Conservation (phyloP, 805 yeast species). For the Barnettozyma wickerhamii region DNA sequence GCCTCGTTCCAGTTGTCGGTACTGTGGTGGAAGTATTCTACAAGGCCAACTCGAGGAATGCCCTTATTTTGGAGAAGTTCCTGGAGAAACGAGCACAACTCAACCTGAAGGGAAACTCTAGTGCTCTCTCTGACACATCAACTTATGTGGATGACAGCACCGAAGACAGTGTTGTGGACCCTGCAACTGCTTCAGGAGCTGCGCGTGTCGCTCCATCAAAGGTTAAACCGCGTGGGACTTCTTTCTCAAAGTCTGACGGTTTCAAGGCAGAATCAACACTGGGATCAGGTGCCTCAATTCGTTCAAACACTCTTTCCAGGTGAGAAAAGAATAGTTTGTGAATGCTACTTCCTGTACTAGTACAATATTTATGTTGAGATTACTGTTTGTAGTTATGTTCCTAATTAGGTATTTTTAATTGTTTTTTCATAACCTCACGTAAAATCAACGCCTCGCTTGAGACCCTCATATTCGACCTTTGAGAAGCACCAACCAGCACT, state of each 20-base stretch:
- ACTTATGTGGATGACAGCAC: slow-evolving; percentile 1
- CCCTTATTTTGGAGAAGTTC: slow-evolving; percentile 55
- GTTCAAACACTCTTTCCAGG: not conserved
- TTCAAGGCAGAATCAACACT: not conserved
- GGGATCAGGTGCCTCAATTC: not conserved
- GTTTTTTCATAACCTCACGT: too few species aligned
- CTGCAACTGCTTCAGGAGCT: slow-evolving; percentile 2
- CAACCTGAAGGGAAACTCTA: not conserved
- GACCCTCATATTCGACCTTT: too few species aligned
- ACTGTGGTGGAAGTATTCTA: slow-evolving; percentile 63
- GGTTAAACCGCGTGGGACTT: not conserved
- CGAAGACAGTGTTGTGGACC: not conserved
- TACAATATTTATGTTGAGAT: too few species aligned
- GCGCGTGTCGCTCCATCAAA: slow-evolving; percentile 5
- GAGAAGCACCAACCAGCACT: too few species aligned
- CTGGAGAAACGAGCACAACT: slow-evolving; percentile 29
- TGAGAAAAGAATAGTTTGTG: too few species aligned
- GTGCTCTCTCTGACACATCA: slow-evolving; percentile 1
- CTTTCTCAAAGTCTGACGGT: not conserved
- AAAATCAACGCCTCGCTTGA: too few species aligned
- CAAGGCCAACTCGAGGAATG: slow-evolving; percentile 75
- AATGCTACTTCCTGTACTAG: too few species aligned
- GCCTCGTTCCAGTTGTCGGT: slow-evolving; percentile 77
- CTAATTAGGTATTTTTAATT: not conserved
- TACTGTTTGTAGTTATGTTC: not conserved